Evolutionary conservation across 345 rosid species (phyloP).

Genomic region (Arabidopsis suecica): DNA sequence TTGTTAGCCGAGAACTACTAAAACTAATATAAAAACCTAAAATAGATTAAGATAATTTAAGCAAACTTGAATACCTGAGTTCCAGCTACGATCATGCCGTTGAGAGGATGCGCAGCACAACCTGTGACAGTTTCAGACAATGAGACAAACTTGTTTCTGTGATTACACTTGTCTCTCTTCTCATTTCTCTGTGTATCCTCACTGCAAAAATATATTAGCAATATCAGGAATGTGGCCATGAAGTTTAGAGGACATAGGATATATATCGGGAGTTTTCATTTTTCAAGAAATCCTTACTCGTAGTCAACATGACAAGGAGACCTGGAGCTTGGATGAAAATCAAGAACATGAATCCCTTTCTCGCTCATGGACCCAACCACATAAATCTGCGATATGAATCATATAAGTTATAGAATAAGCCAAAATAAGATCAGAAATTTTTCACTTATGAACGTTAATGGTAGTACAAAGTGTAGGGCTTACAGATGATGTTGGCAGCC

Average conservation of each 20-base stretch:
- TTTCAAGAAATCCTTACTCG: slow-evolving; percentile 52
- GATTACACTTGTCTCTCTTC: slow-evolving; percentile 42
- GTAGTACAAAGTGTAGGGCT: slow-evolving; percentile 38
- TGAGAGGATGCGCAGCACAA: slow-evolving; percentile 78
- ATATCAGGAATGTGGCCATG: slow-evolving; percentile 13
- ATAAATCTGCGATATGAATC: slow-evolving; percentile 60
- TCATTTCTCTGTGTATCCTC: slow-evolving; percentile 51
- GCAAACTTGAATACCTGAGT: slow-evolving; percentile 61
- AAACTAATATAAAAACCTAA: slow-evolving; percentile 3
- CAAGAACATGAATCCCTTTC: slow-evolving; percentile 86
- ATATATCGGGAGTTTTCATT: slow-evolving; percentile 10
- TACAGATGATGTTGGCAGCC: slow-evolving; percentile 88
- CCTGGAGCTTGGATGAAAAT: slow-evolving; percentile 74
- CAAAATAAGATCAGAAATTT: neutral
- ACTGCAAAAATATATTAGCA: slow-evolving; percentile 42
- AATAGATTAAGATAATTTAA: slow-evolving; percentile 11
- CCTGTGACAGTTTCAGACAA: slow-evolving; percentile 71
- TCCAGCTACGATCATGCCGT: slow-evolving; percentile 77
- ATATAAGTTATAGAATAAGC: neutral
- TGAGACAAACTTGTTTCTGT: slow-evolving; percentile 76
- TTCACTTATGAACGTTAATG: neutral
- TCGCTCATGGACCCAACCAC: slow-evolving; percentile 75
- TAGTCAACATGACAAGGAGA: slow-evolving; percentile 92
- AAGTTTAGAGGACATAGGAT: slow-evolving; percentile 12
- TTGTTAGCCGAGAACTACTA: slow-evolving; percentile 36